Base-by-base conservation (phyloP, 768 basidiomycete species). In the Pleurotus giganteus region DNA sequence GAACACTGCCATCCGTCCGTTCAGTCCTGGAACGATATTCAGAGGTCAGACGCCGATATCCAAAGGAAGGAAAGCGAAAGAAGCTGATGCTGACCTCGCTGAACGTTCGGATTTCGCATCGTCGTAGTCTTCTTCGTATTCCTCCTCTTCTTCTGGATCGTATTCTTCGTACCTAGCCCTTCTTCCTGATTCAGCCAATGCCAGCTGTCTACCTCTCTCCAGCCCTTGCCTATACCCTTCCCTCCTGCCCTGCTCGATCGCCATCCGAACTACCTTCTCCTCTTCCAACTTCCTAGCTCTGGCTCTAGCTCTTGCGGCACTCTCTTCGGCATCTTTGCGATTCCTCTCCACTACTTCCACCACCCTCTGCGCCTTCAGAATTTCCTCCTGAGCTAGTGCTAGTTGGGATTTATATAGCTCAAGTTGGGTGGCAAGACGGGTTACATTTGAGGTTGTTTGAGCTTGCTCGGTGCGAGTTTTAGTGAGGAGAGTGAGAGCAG, bases 221-320 rank as follows among this genome's bases (percentile, higher is more conserved):
- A 85, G 65, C 2, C 87, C 88, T 63, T 80, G 77, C 58, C 78
- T 72, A 24, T 78, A 54, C 11, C 79, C 80, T 19, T 69, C 32
- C 43, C 71, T 66, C 57, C 84, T 71, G 1, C 88, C 88, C 61
- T 89, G 80, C 42, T 89, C 85, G 55, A 77, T 75, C 6, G 88
- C 88, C 2, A 68, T 58, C 23, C 81, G 71, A 15, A 87, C 55
- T 45, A 82, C 62, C 28, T 75, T 76, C 59, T 83, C 79, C 61
- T 88, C 78, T 49, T 80, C 76, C 26, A 86, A 58, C 67, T 75
- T 81, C 47, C 88, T 76, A 27, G 81, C 71, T 55, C 70, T 75
- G 17, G 74, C 74, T 54, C 85, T 75, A 24, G 82, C 72, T 50
- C 78, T 75, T 1, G 84, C 76, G 4, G 82, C 85, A 8, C 80